Conservation (phyloP, 2,329 filamentous ascomycete species). For the Beauveria medogensis region DNA sequence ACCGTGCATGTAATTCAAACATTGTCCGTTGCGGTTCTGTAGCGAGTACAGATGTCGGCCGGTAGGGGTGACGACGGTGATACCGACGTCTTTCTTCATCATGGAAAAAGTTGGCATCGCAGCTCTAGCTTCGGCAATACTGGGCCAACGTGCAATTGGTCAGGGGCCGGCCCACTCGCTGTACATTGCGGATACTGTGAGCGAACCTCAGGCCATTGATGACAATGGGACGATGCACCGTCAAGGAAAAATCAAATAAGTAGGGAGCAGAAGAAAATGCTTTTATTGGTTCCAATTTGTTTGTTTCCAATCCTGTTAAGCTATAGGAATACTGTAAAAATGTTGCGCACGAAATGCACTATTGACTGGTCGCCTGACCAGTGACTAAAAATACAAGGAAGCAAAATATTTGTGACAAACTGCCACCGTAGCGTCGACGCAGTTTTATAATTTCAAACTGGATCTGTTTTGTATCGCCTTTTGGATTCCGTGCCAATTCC, state of each 20-base stretch:
- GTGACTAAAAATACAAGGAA: constrained; percentile 3
- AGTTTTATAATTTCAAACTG: background rate
- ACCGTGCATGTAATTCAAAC: background rate
- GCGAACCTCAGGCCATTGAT: background rate
- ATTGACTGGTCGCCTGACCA: constrained; percentile 3
- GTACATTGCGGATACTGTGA: background rate
- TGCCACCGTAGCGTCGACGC: background rate
- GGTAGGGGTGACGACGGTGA: background rate
- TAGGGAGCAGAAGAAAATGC: background rate
- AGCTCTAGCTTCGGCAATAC: constrained; percentile 10
- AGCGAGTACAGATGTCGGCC: background rate
- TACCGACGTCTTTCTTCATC: background rate
- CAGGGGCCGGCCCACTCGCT: background rate
- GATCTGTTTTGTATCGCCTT: background rate
- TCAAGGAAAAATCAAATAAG: background rate
- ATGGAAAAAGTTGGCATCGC: constrained; percentile 10
- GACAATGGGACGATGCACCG: background rate
- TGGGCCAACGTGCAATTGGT: constrained; percentile 6
- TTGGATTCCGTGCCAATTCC: background rate
- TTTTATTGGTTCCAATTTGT: background rate
- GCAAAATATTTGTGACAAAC: background rate
- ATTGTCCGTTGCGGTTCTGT: background rate
- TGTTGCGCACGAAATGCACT: background rate
- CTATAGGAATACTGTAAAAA: background rate
- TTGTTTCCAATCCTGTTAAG: background rate